phyloP scores from a whole-genome alignment of 768 basidiomycete species.

The Mycena rebaudengoi region DNA sequence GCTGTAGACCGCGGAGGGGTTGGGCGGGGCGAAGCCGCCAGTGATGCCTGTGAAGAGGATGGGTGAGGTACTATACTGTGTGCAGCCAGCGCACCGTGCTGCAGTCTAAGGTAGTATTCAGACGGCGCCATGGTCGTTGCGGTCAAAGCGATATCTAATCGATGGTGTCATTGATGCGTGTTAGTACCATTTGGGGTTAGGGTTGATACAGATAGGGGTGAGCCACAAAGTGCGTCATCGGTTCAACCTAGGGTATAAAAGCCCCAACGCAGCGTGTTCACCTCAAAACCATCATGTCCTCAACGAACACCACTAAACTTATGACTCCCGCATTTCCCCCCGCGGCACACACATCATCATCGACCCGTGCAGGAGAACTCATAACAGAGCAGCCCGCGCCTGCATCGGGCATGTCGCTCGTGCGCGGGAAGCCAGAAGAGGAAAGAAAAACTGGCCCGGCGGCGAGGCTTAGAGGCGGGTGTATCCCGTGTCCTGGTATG shows the following conservation, averaged over 20 bases:
- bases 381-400: constrained; percentile 30
- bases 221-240: constrained; percentile 15
- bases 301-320: constrained; percentile 15
- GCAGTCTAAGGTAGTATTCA: constrained; percentile 66
- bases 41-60: constrained; percentile 63
- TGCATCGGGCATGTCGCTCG: constrained; percentile 18
- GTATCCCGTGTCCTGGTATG: constrained; percentile 42
- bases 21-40: constrained; percentile 80
- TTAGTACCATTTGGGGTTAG: not conserved
- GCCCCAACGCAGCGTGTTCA: not conserved
- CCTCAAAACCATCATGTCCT: constrained; percentile 24
- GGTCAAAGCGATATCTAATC: constrained; percentile 14
- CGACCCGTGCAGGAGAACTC: not conserved
- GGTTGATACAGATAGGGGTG: not conserved
- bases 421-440: not conserved
- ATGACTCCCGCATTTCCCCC: constrained; percentile 5
- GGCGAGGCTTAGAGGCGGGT: constrained; percentile 37
- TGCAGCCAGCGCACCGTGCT: constrained; percentile 56
- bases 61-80: not conserved
- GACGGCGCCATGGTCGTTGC: constrained; percentile 53
- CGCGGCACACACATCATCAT: not conserved
- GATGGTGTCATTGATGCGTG: too few species aligned
- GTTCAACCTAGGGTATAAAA: not conserved
- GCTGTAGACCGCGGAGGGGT: constrained; percentile 61
- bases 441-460: constrained; percentile 21